Evolutionary conservation across 345 rosid species (phyloP).

Genomic region (Rhizophora mangle): DNA sequence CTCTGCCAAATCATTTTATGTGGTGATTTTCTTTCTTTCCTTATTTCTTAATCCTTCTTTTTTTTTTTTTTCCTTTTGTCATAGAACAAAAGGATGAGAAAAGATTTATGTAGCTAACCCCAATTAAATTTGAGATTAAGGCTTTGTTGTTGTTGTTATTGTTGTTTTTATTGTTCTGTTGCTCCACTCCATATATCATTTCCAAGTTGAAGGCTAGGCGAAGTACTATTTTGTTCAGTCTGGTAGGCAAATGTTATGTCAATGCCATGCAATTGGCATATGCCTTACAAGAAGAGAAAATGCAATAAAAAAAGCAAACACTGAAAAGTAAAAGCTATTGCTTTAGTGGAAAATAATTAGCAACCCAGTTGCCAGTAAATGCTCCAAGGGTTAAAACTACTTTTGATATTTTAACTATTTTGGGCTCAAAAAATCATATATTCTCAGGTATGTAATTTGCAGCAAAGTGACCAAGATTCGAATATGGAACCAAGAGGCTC

Average conservation of each 20-base stretch:
- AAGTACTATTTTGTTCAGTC: neutral
- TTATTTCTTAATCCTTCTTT: too few relatives aligned
- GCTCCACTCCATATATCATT: neutral
- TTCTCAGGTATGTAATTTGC: too few relatives aligned
- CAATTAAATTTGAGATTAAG: neutral
- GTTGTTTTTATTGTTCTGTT: too few relatives aligned
- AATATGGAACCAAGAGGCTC: too few relatives aligned
- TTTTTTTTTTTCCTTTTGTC: too few relatives aligned
- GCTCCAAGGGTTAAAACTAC: too few relatives aligned
- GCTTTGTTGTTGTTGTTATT: neutral
- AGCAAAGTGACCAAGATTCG: too few relatives aligned
- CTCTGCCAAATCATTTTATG: neutral
- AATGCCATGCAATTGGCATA: neutral
- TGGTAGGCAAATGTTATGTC: neutral
- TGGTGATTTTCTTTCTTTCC: neutral
- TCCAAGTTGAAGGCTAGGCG: neutral
- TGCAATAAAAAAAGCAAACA: neutral
- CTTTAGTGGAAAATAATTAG: neutral
- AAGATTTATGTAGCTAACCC: too few relatives aligned
- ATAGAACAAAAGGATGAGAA: too few relatives aligned
- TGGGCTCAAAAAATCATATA: too few relatives aligned
- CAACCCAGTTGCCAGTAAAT: too few relatives aligned
- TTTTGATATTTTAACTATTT: too few relatives aligned
- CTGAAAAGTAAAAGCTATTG: neutral
- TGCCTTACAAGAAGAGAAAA: slow-evolving; percentile 6